Evolutionary conservation across 805 yeast genomes (phyloP), one percentile per base, ranked within the genome.

Genomic region (Nematodospora valgi): DNA sequence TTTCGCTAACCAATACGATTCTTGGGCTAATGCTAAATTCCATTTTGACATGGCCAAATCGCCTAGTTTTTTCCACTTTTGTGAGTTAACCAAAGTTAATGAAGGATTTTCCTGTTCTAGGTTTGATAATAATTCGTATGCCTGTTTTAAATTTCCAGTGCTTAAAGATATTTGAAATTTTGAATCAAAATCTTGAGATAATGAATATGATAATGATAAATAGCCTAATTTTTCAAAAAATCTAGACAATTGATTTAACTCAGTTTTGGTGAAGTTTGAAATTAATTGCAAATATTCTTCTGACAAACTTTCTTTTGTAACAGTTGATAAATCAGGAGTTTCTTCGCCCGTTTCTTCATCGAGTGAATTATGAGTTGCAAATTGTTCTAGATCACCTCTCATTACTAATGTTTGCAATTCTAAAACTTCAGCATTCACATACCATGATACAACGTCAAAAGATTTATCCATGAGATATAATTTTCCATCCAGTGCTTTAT

Each of bases 321-420:
- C 48, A 12, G 52, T 45, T 5, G 64, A 42, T 31, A 66, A 52
- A 39, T 67, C 70, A 10, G 70, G 64, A n/a, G 58, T 40, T 17
- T 51, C 49, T 37, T 62, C 68, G 4, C 58, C 66, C n/a, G 63
- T 46, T 39, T 61, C 70, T 34, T 60, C 68, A 35, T 65, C 70
- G 11, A 39, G 21, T 12, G 54, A 34, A 6, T 45, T 47, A 27
- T 49, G 45, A 7, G 57, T 46, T 12, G 68, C 66, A 43, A 59
- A 64, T 46, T 79, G 83, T 45, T 88, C 96, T 48, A 89, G 64
- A 55, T 94, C 98, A 33, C 97, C 97, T 57, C 98, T 82, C 62
- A 91, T 72, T 3, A 91, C 96, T 38, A 89, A 78, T 1, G 99
- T 93, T 70, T 93, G 98, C 66, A 88, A 89, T 67, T 91, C 98